These are phyloP conservation scores for Dothistroma pini DNA, from an alignment of 2,329 filamentous ascomycete species.

Conservation along the genomic window DNA sequence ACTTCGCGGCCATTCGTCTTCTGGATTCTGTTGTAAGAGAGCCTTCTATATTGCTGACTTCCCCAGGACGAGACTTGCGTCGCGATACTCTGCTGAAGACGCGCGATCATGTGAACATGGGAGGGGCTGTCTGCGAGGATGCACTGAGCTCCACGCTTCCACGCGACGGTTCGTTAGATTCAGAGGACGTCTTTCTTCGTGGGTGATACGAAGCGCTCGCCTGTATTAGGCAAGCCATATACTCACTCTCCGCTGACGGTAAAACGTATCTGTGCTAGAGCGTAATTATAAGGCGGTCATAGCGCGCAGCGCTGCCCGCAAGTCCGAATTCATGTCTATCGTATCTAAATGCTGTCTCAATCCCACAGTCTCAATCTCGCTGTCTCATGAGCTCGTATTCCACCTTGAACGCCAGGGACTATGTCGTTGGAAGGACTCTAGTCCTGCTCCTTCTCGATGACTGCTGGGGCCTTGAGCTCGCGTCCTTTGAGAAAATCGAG, in stretches of 20 bases:
- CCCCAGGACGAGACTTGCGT: too few relatives aligned
- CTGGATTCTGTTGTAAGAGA: too few relatives aligned
- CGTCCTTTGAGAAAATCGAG: conserved; percentile 58
- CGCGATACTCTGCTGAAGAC: too few relatives aligned
- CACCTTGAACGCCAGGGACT: background rate
- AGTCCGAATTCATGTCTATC: background rate
- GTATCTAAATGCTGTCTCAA: background rate
- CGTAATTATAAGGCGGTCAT: background rate
- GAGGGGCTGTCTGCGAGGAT: too few relatives aligned
- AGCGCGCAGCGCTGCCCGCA: background rate
- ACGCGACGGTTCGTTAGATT: too few relatives aligned
- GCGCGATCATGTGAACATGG: too few relatives aligned
- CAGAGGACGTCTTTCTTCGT: too few relatives aligned
- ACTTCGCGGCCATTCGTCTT: background rate
- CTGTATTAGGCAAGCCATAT: too few relatives aligned
- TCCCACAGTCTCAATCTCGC: background rate
- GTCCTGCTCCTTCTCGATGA: conserved; percentile 56
- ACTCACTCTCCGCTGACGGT: too few relatives aligned
- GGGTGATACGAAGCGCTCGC: too few relatives aligned
- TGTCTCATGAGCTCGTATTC: background rate
- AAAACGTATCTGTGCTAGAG: background rate
- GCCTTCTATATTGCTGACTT: too few relatives aligned
- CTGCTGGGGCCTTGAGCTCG: conserved; percentile 60
- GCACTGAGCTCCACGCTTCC: too few relatives aligned
- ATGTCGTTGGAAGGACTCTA: background rate